Evolutionary conservation across 768 basidiomycete genomes (phyloP), one percentile per base, ranked within the genome.

Genomic region (Leccinum pellstonianum): DNA sequence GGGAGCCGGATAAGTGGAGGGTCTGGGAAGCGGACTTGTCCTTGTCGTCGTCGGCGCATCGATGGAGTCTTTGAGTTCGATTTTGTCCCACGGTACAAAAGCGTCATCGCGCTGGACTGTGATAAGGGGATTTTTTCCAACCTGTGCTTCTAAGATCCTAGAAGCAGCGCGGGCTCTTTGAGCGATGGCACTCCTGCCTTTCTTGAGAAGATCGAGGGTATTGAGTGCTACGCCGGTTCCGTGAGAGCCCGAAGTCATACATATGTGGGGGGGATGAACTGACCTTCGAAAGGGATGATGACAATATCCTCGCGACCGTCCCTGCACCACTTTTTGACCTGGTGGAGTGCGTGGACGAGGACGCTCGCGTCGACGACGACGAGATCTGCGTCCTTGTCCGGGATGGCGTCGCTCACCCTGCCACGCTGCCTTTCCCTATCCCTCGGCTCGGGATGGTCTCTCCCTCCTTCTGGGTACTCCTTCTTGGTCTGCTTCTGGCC

Each of bases 201-300:
- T 97, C 82, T 97, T 97, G 68, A 96, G 83, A 2, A 95, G 77
- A 70, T 97, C 95, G 3, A 97, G 81, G 0, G 94, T 95, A 68
- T 94, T 95, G 27, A 97, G 81, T 9, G 90, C 94, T 95, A 70
- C 25, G 54, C 23, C 25, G 47, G 25, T 33, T 33, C 49, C 15
- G 23, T 64, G 62, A 66, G 66, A 37, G 52, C 5, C 41, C 52
- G 54, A 58, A 55, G 11, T 27, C 5, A 25, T 19, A 17, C 41
- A 9, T 17, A 37, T 25, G 41, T 46, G 31, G 60, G 33, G 2
- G 7, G 37, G 27, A 27, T 10, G 23, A 2, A 77, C 82, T 54
- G 62, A 94, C 94, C 93, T 83, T 97, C 94, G 27, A 95, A 83
- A 6, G 95, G 94, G 49, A 94, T 79, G 52, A 97, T 84, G 53